phyloP scores from a whole-genome alignment of 176 grass and related monocot species.

The Cocos nucifera region DNA sequence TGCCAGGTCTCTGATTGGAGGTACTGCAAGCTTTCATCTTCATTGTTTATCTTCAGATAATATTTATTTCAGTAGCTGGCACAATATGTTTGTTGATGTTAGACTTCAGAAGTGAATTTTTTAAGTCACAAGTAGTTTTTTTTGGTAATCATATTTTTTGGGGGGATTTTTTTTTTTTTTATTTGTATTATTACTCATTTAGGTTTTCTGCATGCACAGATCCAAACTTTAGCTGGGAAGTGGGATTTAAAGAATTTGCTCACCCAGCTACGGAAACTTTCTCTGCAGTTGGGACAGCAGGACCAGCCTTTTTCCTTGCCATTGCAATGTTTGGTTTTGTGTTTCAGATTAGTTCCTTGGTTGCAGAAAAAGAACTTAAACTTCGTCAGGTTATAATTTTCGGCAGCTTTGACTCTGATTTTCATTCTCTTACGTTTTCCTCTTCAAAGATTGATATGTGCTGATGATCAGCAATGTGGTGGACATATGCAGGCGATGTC shows the following conservation, averaged over 20 bases:
- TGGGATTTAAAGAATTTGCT: constrained; percentile 92
- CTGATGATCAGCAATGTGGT: constrained; percentile 16
- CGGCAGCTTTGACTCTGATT: no score
- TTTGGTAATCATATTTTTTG: no score
- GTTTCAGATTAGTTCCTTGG: constrained; percentile 88
- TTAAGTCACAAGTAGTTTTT: no score
- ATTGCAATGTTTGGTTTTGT: constrained; percentile 99
- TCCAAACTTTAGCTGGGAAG: constrained; percentile 74
- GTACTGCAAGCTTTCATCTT: constrained; percentile 32
- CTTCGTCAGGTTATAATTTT: constrained; percentile 61
- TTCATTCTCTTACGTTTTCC: no score
- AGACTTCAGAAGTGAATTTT: no score
- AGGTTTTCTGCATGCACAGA: constrained; percentile 29
- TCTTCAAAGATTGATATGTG: neutral
- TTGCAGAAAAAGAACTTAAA: constrained; percentile 91
- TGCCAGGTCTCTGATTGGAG: constrained; percentile 85
- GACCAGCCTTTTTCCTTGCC: constrained; percentile 89
- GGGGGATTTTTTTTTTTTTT: no score
- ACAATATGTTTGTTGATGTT: neutral
- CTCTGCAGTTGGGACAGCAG: constrained; percentile 69
- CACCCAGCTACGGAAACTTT: constrained; percentile 89
- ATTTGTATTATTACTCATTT: neutral
- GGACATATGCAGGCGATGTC: constrained; percentile 66
- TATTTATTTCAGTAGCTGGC: constrained; percentile 1
- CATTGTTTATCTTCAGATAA: constrained; percentile 1